phyloP scores from a whole-genome alignment of 2,329 filamentous ascomycete genomes.

The Xylaria arbuscula region DNA sequence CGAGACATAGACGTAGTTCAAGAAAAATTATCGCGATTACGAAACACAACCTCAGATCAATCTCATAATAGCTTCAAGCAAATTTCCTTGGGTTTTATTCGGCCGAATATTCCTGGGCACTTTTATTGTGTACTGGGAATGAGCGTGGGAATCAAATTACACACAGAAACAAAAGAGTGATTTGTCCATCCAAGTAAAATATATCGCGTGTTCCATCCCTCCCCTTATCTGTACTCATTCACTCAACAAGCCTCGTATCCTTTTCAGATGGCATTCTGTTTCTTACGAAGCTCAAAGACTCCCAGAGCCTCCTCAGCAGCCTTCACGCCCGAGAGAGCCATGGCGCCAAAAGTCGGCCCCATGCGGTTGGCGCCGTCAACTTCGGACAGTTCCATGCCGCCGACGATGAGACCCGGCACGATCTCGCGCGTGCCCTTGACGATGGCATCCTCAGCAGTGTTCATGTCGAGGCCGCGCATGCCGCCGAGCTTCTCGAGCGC shows the following conservation, averaged over 20 bases:
- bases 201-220: background rate
- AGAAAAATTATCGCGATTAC: too few species aligned
- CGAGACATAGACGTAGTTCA: too few species aligned
- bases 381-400: slow-evolving; percentile 93
- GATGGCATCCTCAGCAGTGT: slow-evolving; percentile 89
- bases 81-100: too few species aligned
- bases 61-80: background rate
- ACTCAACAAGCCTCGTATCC: background rate
- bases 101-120: too few species aligned
- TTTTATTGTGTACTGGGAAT: background rate
- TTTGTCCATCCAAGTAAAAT: background rate
- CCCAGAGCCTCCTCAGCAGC: slow-evolving; percentile 87
- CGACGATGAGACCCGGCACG: slow-evolving; percentile 88
- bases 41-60: background rate
- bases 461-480: slow-evolving; percentile 96
- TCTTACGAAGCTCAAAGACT: slow-evolving; percentile 81
- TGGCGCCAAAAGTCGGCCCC: slow-evolving; percentile 74
- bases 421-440: slow-evolving; percentile 92
- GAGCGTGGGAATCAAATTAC: slow-evolving; percentile 5
- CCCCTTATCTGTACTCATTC: background rate
- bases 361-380: slow-evolving; percentile 92
- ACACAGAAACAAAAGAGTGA: slow-evolving; percentile 20
- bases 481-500: slow-evolving; percentile 84
- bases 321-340: slow-evolving; percentile 89
- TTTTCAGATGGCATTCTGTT: slow-evolving; percentile 72